A percentile compares a stretch with the other conserved stretches of the same genome.
phyloP scores from a whole-genome alignment of 352 stramenopile genomes.

The Nothophytophthora sp. region DNA sequence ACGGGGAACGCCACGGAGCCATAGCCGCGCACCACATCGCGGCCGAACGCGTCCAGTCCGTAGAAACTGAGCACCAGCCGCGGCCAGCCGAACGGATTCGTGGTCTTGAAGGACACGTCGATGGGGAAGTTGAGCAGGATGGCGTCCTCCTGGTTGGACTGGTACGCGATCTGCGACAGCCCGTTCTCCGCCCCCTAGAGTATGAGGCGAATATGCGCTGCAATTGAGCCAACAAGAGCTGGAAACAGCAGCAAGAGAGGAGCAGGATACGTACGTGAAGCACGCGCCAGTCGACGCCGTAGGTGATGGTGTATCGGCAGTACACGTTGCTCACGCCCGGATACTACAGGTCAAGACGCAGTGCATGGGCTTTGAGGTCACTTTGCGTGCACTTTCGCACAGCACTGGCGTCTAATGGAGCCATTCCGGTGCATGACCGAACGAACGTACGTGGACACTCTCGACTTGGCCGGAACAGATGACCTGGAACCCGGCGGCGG shows the following conservation, averaged over 20 bases:
- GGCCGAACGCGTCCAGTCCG: constrained; percentile 88
- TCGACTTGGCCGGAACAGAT: constrained; percentile 66
- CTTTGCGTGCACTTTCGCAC: neutral
- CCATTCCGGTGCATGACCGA: neutral
- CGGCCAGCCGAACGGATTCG: constrained; percentile 95
- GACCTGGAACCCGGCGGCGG: constrained; percentile 47
- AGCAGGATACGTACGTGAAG: constrained; percentile 59
- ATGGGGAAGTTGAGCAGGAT: constrained; percentile 97
- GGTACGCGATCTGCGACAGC: constrained; percentile 88
- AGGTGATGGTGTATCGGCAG: constrained; percentile 91
- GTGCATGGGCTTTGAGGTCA: neutral
- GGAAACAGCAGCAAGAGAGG: neutral
- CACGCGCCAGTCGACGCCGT: constrained; percentile 92
- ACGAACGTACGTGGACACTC: constrained; percentile 42
- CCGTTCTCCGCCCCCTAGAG: constrained; percentile 73
- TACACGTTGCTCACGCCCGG: constrained; percentile 88
- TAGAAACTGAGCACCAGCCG: constrained; percentile 89
- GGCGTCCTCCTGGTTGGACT: constrained; percentile 42
- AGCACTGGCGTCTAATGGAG: neutral
- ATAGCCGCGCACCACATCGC: constrained; percentile 93
- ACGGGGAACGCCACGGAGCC: constrained; percentile 87
- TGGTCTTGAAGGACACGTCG: constrained; percentile 95
- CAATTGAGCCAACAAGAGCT: neutral
- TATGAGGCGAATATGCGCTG: neutral
- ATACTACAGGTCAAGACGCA: constrained; percentile 39